Percentiles rank a stretch among this genome's conserved stretches.
These are phyloP conservation scores for Fusarium robinianum DNA, from an alignment of 2,329 filamentous ascomycete species.

Conservation along the genomic window DNA sequence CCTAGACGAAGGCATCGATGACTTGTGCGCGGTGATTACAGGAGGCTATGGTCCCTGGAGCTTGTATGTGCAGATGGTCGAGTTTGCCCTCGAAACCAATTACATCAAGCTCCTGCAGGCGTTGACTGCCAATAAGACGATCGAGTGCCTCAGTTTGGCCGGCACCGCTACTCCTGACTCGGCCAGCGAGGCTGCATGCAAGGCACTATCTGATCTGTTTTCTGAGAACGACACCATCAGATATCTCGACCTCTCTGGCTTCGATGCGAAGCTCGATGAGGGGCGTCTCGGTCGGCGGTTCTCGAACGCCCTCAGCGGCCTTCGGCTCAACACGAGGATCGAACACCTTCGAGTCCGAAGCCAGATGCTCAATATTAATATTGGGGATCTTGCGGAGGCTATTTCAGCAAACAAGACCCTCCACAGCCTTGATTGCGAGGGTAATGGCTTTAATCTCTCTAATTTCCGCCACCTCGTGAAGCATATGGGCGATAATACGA, in stretches of 20 bases:
- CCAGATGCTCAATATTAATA: conserved; percentile 59
- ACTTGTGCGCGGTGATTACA: conserved; percentile 54
- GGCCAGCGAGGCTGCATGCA: conserved; percentile 52
- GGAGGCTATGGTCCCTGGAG: conserved; percentile 54
- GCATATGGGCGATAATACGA: conserved; percentile 48
- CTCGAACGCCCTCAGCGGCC: conserved; percentile 53
- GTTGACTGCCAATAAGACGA: conserved; percentile 54
- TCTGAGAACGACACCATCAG: conserved; percentile 54
- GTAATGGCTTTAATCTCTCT: conserved; percentile 59
- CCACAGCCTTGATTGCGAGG: conserved; percentile 57
- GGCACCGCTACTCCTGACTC: conserved; percentile 57
- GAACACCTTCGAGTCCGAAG: conserved; percentile 60
- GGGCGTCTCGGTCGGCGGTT: conserved; percentile 59
- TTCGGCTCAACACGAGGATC: conserved; percentile 50
- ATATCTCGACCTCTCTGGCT: conserved; percentile 62
- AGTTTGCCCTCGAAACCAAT: conserved; percentile 56
- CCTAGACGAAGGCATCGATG: conserved; percentile 56
- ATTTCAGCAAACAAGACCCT: conserved; percentile 55
- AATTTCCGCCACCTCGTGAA: conserved; percentile 53
- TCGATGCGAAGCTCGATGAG: conserved; percentile 61
- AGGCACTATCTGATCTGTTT: conserved; percentile 56
- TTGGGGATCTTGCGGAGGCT: conserved; percentile 56
- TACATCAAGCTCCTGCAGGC: conserved; percentile 57
- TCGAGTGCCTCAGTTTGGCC: conserved; percentile 57
- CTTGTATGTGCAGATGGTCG: conserved; percentile 61